These are phyloP conservation scores for Aegilops sharonensis DNA, from an alignment of 176 grass and related monocot species.

Conservation along the genomic window DNA sequence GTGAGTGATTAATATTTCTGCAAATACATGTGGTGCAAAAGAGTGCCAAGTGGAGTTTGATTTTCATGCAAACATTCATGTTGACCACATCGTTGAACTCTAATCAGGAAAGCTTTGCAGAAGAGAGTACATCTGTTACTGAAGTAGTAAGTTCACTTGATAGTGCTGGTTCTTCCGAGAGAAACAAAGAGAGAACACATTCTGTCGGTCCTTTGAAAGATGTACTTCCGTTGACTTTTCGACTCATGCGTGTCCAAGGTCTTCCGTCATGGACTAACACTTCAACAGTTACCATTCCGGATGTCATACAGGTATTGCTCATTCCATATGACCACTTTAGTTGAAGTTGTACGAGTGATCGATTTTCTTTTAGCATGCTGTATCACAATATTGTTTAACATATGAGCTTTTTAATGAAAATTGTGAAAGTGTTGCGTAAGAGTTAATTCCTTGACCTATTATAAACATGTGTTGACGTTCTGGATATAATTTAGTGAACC, in stretches of 20 bases:
- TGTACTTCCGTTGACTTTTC: conserved; percentile 47
- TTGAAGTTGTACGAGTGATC: background rate
- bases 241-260: conserved; percentile 79
- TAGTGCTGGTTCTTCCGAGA: conserved; percentile 34
- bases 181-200: conserved; percentile 28
- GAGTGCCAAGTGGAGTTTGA: background rate
- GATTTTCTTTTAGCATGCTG: background rate
- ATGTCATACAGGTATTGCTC: conserved; percentile 77
- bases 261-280: conserved; percentile 78
- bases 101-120: conserved; percentile 39
- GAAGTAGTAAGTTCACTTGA: conserved; percentile 21
- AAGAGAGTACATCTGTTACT: conserved; percentile 18
- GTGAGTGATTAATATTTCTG: conserved; percentile 10
- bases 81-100: background rate
- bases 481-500: background rate
- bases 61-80: background rate
- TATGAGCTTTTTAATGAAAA: background rate
- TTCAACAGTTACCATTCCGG: conserved; percentile 66
- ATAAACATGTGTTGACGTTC: background rate
- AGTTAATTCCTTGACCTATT: background rate
- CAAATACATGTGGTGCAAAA: conserved; percentile 1
- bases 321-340: background rate
- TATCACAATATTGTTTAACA: background rate
- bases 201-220: conserved; percentile 46
- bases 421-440: background rate